phyloP scores from a whole-genome alignment of 306 rosid genomes.

The Trifolium fragiferum region DNA sequence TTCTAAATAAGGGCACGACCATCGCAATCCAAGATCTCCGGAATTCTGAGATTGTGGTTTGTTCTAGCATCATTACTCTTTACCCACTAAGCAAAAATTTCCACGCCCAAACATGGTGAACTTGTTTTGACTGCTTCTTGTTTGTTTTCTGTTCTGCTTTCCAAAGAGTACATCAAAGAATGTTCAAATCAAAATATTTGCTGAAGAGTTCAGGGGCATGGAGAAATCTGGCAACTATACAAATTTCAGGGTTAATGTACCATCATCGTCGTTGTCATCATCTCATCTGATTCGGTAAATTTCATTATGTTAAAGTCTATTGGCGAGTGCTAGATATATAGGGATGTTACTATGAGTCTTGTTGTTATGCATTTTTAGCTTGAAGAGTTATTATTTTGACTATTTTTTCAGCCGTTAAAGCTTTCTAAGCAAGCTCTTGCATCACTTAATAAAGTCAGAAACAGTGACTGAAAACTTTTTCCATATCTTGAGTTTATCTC shows the following conservation, averaged over 20 bases:
- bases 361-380: slow-evolving; percentile 5
- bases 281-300: slow-evolving; percentile 64
- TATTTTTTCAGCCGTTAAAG: background rate
- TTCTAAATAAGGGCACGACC: slow-evolving; percentile 58
- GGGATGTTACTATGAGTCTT: background rate
- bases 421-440: background rate
- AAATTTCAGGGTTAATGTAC: slow-evolving; percentile 44
- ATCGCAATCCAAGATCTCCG: slow-evolving; percentile 58
- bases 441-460: background rate
- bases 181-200: slow-evolving; percentile 62
- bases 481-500: background rate
- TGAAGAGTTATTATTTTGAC: slow-evolving; percentile 4
- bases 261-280: slow-evolving; percentile 58
- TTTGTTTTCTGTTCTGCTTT: slow-evolving; percentile 39
- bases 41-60: slow-evolving; percentile 58
- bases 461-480: background rate
- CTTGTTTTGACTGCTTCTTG: slow-evolving; percentile 43
- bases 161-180: slow-evolving; percentile 52
- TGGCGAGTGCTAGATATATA: slow-evolving; percentile 14
- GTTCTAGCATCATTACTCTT: slow-evolving; percentile 44
- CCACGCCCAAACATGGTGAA: slow-evolving; percentile 13
- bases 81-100: slow-evolving; percentile 31
- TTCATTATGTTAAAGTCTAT: slow-evolving; percentile 42
- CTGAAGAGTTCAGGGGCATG: slow-evolving; percentile 71
- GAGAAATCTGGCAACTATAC: slow-evolving; percentile 55